Base-by-base conservation (phyloP, 257 asterid species). In the Ilex asprella region DNA sequence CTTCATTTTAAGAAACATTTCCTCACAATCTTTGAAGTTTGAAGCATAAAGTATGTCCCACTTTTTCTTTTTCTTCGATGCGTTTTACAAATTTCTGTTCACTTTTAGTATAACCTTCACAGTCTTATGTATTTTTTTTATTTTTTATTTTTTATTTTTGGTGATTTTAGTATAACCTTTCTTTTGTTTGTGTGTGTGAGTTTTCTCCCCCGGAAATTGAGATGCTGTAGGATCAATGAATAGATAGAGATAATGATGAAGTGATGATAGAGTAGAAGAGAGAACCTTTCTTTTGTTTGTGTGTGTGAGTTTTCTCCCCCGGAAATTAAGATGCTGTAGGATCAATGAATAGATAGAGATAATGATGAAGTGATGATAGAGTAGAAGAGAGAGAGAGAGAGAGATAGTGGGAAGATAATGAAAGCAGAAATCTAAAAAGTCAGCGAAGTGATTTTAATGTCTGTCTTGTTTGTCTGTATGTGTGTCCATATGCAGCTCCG, bases 291-390 rank as follows among this genome's bases (percentile, higher is more conserved):
- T 15, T 47, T 10, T 15, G n/a, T 2, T 47, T 47, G 53, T 47
- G 16, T 47, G 16, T 49, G 41, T 12, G 10, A 47, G 67, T 53
- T 50, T 31, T 59, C 6, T 67, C 72, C 81, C 94, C 88, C 89
- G 88, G 73, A 75, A 80, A 86, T 66, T 75, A 70, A 73, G 87
- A 81, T 39, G 68, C 16, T 43, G 67, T 6, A 53, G 57, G 15
- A 61, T 54, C 56, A 56, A 68, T 46, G 55, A 47, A 74, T 46
- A 53, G 57, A 53, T n/a, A 53, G 57, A 53, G 85, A 82, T 81
- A 87, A 89, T 89, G 95, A 93, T 93, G 92, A 82, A 81, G 86
- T 31, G 67, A 69, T 80, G 87, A 88, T 78, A 72, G 59, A 73
- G 65, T n/a, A n/a, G n/a, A n/a, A 57, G 59, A 72, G 63, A 67